These are phyloP conservation scores for Citrus inodora DNA, from an alignment of 345 rosid species.

Conservation along the genomic window DNA sequence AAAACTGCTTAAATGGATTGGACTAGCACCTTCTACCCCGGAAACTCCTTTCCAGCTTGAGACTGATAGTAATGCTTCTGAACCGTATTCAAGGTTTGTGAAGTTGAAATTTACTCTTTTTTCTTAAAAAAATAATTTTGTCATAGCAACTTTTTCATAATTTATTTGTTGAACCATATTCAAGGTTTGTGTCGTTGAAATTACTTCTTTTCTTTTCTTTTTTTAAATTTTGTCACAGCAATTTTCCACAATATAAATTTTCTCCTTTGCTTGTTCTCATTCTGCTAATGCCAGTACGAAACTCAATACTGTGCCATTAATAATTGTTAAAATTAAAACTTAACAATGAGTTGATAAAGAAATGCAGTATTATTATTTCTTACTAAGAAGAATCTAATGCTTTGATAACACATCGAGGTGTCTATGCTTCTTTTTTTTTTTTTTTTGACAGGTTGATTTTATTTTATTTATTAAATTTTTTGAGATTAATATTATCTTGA, in stretches of 20 bases:
- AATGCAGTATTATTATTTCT: background rate
- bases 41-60: slow-evolving; percentile 55
- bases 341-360: background rate
- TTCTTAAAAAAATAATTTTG: background rate
- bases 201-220: background rate
- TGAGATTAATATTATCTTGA: background rate
- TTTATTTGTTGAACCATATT: slow-evolving; percentile 48
- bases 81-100: slow-evolving; percentile 74
- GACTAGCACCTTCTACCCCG: slow-evolving; percentile 56
- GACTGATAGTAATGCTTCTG: slow-evolving; percentile 48
- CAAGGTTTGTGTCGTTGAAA: slow-evolving; percentile 46
- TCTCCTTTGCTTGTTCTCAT: slow-evolving; percentile 11
- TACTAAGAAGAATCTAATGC: background rate
- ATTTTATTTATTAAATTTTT: background rate
- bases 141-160: background rate
- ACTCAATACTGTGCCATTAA: background rate
- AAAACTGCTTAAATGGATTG: slow-evolving; percentile 72
- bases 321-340: background rate
- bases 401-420: background rate
- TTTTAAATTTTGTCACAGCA: background rate
- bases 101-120: slow-evolving; percentile 12
- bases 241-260: slow-evolving; percentile 2
- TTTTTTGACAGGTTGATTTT: background rate
- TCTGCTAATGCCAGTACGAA: background rate
- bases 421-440: background rate